A percentile compares a stretch with the other conserved stretches of the same genome.
Evolutionary conservation across 495 filamentous ascomycete genomes (phyloP).

Genomic region (Hypoxylon rickii): DNA sequence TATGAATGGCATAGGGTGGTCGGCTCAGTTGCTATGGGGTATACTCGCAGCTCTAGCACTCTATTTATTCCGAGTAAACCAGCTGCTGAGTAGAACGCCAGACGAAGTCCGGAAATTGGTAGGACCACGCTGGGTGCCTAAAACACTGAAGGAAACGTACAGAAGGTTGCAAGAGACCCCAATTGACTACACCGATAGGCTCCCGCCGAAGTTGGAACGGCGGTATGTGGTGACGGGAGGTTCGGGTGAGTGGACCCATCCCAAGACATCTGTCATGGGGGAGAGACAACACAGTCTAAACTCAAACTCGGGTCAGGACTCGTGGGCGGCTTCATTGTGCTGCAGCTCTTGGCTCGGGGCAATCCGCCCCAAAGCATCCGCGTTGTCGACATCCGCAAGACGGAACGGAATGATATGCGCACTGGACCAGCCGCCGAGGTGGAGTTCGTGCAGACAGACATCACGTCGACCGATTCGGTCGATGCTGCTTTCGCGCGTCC

Average conservation of each 20-base stretch:
- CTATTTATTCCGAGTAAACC: conserved; percentile 57
- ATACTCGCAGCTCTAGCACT: conserved; percentile 32
- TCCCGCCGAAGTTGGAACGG: conserved; percentile 59
- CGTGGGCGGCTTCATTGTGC: conserved; percentile 49
- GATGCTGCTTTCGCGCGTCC: conserved; percentile 43
- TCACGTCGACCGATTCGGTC: conserved; percentile 43
- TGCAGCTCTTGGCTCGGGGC: conserved; percentile 50
- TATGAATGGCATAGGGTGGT: conserved; percentile 11
- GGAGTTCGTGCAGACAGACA: conserved; percentile 48
- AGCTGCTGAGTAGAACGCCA: conserved; percentile 50
- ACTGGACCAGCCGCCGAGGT: conserved; percentile 34
- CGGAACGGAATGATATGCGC: conserved; percentile 44
- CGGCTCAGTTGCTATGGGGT: conserved; percentile 1
- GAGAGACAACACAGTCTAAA: conserved; percentile 7
- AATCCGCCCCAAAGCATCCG: conserved; percentile 46
- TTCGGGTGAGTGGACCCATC: conserved; percentile 50
- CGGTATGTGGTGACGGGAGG: conserved; percentile 63
- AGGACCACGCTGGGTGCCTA: conserved; percentile 54
- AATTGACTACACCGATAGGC: conserved; percentile 50
- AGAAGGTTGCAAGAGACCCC: conserved; percentile 45
- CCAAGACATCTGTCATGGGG: too few species aligned
- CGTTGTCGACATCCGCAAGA: conserved; percentile 46
- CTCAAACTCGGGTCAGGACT: conserved; percentile 38
- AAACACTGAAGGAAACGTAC: conserved; percentile 53
- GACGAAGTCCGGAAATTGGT: conserved; percentile 49